Evolutionary conservation across 116 monocot genomes (phyloP), one percentile per base, ranked within the genome.

Genomic region (Dioscorea cayenensis): DNA sequence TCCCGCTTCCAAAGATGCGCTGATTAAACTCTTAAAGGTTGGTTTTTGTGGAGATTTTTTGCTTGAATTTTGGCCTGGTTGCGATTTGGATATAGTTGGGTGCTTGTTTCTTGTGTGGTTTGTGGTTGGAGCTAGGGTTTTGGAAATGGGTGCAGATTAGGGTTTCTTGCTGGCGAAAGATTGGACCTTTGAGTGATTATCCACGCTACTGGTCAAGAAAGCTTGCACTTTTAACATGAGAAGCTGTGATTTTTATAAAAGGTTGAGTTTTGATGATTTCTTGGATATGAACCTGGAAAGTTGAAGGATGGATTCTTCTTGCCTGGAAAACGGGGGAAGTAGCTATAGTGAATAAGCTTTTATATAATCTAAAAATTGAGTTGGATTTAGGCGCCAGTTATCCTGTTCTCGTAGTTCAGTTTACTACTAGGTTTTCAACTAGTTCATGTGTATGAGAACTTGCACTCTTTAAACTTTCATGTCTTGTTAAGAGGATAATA

Each of bases 1-100:
- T 43, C 90, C 90, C 20, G 81, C 86, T 28, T 86, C 90, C 17
- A 93, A 93, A 27, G 97, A 97, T 49, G 90, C 74, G 18, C 83
- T 97, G 21, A 73, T 86, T 62, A 89, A 90, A 83, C 88, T 97
- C 68, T 72, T 97, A 4, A 84, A 97, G 86, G 97, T 93, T 48
- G 70, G 77, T 66, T 51, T 11, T 70, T 35, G 14, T 25, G 18
- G 28, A 16, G 2, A 8, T n/a, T 28, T 9, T 21, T 23, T 25
- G 10, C 18, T 61, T n/a, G 0, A 25, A 16, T 66, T 23, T 17
- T 36, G 22, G 10, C 27, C 7, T 25, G 10, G 8, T 28, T 28
- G 14, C 11, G 12, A 10, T 0, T 21, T 25, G 14, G n/a, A 22
- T 27, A 28, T 5, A 25, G 23, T 17, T 9, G 12, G 3, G 68